Conservation (phyloP, 805 yeast genomes). For the Barnettozyma sp. region DNA sequence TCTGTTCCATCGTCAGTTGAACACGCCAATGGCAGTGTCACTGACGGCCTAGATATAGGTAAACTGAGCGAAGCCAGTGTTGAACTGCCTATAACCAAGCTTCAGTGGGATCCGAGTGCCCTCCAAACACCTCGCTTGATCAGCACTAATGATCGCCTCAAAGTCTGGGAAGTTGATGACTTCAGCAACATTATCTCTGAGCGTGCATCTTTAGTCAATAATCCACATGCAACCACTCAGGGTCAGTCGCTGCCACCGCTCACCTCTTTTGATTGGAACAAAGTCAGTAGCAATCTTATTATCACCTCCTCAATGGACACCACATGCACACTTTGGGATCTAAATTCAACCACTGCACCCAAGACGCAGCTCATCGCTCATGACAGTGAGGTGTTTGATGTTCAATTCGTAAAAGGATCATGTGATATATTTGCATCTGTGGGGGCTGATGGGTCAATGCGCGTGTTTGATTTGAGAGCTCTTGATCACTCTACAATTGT, state of each 20-base stretch:
- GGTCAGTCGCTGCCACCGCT: conserved; percentile 63
- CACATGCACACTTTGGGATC: conserved; percentile 95
- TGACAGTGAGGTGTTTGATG: conserved; percentile 92
- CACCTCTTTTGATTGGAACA: conserved; percentile 92
- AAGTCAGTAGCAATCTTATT: conserved; percentile 56
- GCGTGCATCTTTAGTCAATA: conserved; percentile 34
- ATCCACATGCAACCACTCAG: conserved; percentile 35
- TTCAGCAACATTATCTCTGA: conserved; percentile 30
- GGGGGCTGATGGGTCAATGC: conserved; percentile 90
- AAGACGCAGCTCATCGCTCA: conserved; percentile 95
- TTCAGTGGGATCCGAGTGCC: conserved; percentile 63
- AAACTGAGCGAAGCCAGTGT: conserved; percentile 46
- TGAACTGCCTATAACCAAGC: conserved; percentile 62
- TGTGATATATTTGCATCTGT: conserved; percentile 82
- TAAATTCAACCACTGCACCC: conserved; percentile 54
- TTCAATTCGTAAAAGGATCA: conserved; percentile 68
- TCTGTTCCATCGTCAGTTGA: conserved; percentile 26
- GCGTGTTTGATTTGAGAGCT: conserved; percentile 84
- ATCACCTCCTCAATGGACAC: conserved; percentile 91
- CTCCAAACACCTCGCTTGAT: conserved; percentile 41
- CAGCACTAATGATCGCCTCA: conserved; percentile 63
- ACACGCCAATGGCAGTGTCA: conserved; percentile 21
- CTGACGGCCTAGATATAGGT: conserved; percentile 35
- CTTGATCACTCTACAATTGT: conserved; percentile 92
- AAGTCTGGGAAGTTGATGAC: conserved; percentile 54